Base-by-base conservation (phyloP, 2,329 filamentous ascomycete genomes). In the Hymenoscyphus fructigenus region DNA sequence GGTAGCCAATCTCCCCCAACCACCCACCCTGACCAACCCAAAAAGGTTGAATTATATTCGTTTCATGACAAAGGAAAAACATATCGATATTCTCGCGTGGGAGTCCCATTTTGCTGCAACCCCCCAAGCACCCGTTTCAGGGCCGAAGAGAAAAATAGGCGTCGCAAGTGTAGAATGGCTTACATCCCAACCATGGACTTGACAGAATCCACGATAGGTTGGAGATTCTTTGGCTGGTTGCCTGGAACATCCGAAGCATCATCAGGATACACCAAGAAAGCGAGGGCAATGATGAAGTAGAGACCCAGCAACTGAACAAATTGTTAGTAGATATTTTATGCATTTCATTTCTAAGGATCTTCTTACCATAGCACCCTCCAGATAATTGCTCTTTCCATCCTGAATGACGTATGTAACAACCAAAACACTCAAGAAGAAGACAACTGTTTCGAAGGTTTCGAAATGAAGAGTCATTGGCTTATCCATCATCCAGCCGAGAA, bases 341-440 rank as follows among this genome's bases (percentile, higher is more conserved):
- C 3, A 17, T 29, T 20, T 10, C 12, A 5, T 41, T 56, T 47
- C 29, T 14, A 41, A 59, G 56, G 20, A 50, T 50, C 10, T 50
- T 23, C 69, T 65, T 60, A 70, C 69, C 85, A 94, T 90, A 58
- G 89, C 89, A 56, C 91, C 91, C 76, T 94, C 91, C 26, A 94
- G 84, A 71, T 93, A 94, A 77, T 94, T 95, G 15, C 88, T 91
- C 77, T 91, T 91, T 73, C 91, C 91, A 73, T 94, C 91, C 74
- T 91, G 88, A 55, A 93, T 89, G 2, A 85, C 90, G 77, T 87
- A 93, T 64, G 86, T 91, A 38, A 92, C 90, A 36, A 93, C 89
- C 53, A 93, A 78, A 1, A 91, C 89, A 10, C 88, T 90, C 61
- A 93, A 82, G 64, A 90, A 91, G 76, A 93, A 93, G 0, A 89